Percentiles rank a stretch among this genome's conserved stretches.
Evolutionary conservation across 345 rosid species (phyloP).

Genomic region (Citrus cavaleriei): DNA sequence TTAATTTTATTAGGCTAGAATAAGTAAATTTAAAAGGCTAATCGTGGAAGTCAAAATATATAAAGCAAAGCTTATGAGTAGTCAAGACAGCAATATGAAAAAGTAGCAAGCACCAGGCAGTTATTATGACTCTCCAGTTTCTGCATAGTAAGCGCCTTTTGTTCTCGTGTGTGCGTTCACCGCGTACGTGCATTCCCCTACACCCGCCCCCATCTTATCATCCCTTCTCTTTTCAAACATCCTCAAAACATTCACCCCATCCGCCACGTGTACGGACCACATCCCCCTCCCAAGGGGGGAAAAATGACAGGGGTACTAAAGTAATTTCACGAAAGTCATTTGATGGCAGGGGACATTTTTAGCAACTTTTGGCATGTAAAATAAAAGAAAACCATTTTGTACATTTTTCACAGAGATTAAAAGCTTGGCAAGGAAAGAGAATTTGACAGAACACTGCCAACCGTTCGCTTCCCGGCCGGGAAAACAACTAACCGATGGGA

Average conservation of each 20-base stretch:
- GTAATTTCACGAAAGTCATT: not conserved
- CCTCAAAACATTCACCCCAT: not conserved
- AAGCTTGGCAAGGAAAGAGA: not conserved
- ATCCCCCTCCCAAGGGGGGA: not conserved
- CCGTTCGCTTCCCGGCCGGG: slow-evolving; percentile 5
- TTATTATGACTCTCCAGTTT: slow-evolving; percentile 16
- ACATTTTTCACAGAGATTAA: not conserved
- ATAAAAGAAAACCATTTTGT: slow-evolving; percentile 1
- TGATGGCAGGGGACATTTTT: slow-evolving; percentile 18
- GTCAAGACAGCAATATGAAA: slow-evolving; percentile 28
- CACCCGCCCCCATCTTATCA: not conserved
- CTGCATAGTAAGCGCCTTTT: not conserved
- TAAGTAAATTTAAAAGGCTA: too few relatives aligned
- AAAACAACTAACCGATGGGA: slow-evolving; percentile 21
- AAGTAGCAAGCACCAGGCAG: slow-evolving; percentile 15
- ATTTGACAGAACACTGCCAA: not conserved
- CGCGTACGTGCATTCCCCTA: not conserved
- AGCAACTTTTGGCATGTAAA: slow-evolving; percentile 15
- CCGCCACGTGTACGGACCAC: slow-evolving; percentile 34
- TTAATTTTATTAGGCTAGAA: too few relatives aligned
- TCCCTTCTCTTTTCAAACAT: not conserved
- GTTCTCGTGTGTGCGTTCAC: not conserved
- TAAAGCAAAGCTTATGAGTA: slow-evolving; percentile 11
- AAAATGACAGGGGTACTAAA: not conserved
- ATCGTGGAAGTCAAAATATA: too few relatives aligned